Base-by-base conservation (phyloP, 257 asterid species). In the Cynanchum wilfordii region DNA sequence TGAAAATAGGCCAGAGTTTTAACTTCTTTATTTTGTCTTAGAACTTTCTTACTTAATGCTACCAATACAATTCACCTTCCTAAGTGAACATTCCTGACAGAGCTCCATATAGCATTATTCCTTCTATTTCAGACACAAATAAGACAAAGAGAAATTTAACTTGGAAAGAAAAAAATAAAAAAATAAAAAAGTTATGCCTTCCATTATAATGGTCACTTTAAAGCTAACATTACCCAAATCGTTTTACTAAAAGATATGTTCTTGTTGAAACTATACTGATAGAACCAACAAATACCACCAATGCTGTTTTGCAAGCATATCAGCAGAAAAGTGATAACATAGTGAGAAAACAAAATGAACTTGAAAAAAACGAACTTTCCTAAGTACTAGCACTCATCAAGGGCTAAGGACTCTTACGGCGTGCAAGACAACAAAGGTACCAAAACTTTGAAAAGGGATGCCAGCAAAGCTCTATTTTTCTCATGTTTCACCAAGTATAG, bases 351-450 rank as follows among this genome's bases (percentile, higher is more conserved):
- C 29, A 24, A 73, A 50, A 80, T 49, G 69, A 58, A 75, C 52
- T 33, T 2, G 0, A 64, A 22, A 47, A 58, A 25, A 10, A 59
- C 36, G 12, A 20, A 54, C 15, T n/a, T 56, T 73, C 2, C 16
- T 17, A 13, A 10, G 64, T 11, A 36, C 19, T 25, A 30, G 62
- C 27, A 65, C 62, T 68, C 58, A 65, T 50, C 6, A 45, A n/a
- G 64, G 72, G 68, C 25, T 20, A 68, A 63, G 51, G 58, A 68
- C 40, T 71, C 97, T 89, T 87, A 93, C 98, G 98, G 98, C 9
- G 98, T 93, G 75, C 96, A 93, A 74, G 97, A 84, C 76, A 86
- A 81, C 92, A 93, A 76, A 81, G 85, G 88, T 85, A 77, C 76
- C 84, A 89, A 85, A 81, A 91, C 81, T 89, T 88, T 91, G 84